Conservation (phyloP, 2,329 filamentous ascomycete genomes). For the Sclerotinia minor region DNA sequence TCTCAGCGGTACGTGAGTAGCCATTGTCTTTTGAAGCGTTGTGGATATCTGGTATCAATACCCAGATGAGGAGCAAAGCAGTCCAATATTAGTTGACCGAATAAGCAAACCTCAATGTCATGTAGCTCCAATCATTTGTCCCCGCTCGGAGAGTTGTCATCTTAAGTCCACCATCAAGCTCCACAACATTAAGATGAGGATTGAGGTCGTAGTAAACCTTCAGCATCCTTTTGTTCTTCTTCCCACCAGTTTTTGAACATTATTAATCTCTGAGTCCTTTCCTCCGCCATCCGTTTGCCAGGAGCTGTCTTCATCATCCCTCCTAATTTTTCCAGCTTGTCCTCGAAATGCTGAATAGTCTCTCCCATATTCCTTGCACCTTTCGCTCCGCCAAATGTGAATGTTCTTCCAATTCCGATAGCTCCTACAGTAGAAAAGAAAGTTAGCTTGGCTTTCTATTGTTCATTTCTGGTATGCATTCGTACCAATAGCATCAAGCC, state of each 20-base stretch:
- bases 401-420: conserved; percentile 77
- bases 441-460: background rate
- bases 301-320: conserved; percentile 64
- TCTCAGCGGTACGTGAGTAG: conserved; percentile 25
- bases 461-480: background rate
- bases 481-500: conserved; percentile 74
- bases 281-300: conserved; percentile 54
- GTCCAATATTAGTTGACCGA: background rate
- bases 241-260: conserved; percentile 60
- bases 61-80: background rate
- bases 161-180: conserved; percentile 8
- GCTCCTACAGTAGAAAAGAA: conserved; percentile 54
- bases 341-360: conserved; percentile 73
- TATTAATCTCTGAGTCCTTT: conserved; percentile 54
- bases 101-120: background rate
- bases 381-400: conserved; percentile 74
- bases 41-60: background rate
- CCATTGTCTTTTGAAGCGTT: background rate
- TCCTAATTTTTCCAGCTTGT: conserved; percentile 69
- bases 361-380: conserved; percentile 56
- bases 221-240: conserved; percentile 48
- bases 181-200: background rate
- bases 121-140: background rate
- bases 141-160: background rate
- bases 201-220: conserved; percentile 32